Evolutionary conservation across 2,329 filamentous ascomycete species (phyloP), one percentile per base, ranked within the genome.

Genomic region (Tympanopsis confertula): DNA sequence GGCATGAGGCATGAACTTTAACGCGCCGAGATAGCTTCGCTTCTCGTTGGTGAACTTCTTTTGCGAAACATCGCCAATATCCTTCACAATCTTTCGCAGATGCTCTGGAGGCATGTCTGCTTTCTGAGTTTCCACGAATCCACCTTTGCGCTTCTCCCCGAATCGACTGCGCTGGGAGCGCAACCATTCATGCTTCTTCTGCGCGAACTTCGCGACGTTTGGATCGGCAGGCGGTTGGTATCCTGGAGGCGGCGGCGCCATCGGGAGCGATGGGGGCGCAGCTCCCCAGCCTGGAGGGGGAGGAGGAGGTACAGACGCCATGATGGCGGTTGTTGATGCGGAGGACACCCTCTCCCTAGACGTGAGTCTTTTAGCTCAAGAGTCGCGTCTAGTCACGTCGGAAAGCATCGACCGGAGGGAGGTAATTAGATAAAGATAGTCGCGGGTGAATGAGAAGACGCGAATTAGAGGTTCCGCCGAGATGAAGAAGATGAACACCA

Each of bases 1-100:
- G 4, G 91, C 91, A 56, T 98, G 91, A 1, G 91, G 91, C 91
- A 98, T 98, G 65, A 95, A 98, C 64, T 98, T 98, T 45, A 98
- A 65, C 22, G 93, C 91, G 44, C 93, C 93, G 35, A 98, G 72
- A 59, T 98, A 98, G 62, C 88, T 95, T 48, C 91, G 78, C 71
- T 98, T 98, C 66, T 98, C 91, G 54, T 83, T 94, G 47, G 86
- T 95, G 68, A 95, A 98, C 61, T 95, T 96, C 68, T 95, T 96
- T 62, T 98, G 93, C 38, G 89, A 96, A 37, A 98, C 89, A 68
- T 98, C 91, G 49, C 93, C 93, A 55, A 98, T 98, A 60, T 98
- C 91, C 59, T 84, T 87, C 42, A 98, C 89, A 45, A 96, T 95
- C 68, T 98, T 98, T 49, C 93, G 86, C 57, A 98, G 57, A 74